A percentile compares a stretch with the other conserved stretches of the same genome.
Conservation (phyloP, 163 green algal species). For the Prototheca stagnorum region DNA sequence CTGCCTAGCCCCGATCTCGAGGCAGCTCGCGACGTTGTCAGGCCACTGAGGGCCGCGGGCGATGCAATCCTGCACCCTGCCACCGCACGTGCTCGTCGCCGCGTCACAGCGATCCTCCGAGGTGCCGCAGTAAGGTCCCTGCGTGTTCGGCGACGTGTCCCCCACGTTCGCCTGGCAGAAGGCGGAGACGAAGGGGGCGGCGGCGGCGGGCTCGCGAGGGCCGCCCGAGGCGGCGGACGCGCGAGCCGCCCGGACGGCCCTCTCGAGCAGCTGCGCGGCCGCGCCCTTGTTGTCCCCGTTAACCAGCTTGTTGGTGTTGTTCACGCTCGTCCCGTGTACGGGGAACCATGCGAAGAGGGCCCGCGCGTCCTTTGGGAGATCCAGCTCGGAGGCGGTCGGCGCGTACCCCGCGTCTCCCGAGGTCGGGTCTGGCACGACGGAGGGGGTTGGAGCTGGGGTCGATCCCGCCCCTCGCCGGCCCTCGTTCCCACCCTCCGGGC, state of each 20-base stretch:
- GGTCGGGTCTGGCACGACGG: too few species aligned
- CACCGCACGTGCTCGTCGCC: slow-evolving; percentile 46
- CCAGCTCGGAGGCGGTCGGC: too few species aligned
- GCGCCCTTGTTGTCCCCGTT: slow-evolving; percentile 73
- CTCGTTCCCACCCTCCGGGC: neutral
- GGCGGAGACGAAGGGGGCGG: slow-evolving; percentile 34
- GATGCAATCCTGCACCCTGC: slow-evolving; percentile 55
- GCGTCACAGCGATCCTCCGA: slow-evolving; percentile 43
- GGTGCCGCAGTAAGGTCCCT: slow-evolving; percentile 52
- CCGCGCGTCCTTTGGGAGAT: neutral
- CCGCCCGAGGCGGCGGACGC: neutral
- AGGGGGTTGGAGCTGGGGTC: too few species aligned
- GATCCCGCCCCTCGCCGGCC: too few species aligned
- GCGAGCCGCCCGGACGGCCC: neutral
- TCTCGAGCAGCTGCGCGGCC: slow-evolving; percentile 49
- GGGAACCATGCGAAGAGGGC: slow-evolving; percentile 44
- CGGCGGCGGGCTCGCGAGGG: too few species aligned
- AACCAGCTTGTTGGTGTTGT: slow-evolving; percentile 75
- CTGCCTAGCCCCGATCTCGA: slow-evolving; percentile 43
- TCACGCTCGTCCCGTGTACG: slow-evolving; percentile 71
- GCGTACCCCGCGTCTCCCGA: too few species aligned
- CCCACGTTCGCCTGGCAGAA: slow-evolving; percentile 41
- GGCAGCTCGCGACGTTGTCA: slow-evolving; percentile 18
- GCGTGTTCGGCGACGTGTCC: slow-evolving; percentile 56
- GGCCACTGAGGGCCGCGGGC: slow-evolving; percentile 47